phyloP scores from a whole-genome alignment of 108 stramenopile species.

The Nannochloropsis oceanica region DNA sequence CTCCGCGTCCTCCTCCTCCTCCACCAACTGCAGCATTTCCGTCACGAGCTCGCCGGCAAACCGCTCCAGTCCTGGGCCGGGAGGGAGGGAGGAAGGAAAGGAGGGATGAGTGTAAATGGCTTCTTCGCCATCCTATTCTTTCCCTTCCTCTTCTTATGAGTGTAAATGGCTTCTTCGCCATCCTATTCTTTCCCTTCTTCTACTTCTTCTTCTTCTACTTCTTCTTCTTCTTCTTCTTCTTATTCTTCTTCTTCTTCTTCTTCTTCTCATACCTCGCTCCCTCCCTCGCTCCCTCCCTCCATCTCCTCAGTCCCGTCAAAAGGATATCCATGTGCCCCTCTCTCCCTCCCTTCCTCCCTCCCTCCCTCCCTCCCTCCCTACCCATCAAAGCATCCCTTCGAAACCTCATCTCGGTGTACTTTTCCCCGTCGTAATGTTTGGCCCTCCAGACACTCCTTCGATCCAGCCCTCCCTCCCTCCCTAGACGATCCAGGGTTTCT shows the following conservation, averaged over 20 bases:
- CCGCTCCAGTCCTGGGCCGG: constrained; percentile 25
- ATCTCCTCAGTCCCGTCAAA: not conserved
- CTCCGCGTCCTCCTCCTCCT: constrained; percentile 17
- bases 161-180: not conserved
- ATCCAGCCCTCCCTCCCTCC: not conserved
- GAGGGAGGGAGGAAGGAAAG: not conserved
- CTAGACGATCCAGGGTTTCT: not conserved
- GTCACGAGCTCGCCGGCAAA: constrained; percentile 32
- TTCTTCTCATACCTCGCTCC: constrained; percentile 8
- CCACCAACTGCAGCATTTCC: constrained; percentile 28
- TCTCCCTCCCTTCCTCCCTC: not conserved
- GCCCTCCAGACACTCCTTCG: not conserved
- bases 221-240: constrained; percentile 5
- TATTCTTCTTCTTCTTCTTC: constrained; percentile 3
- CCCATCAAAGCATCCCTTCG: not conserved
- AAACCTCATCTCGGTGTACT: not conserved
- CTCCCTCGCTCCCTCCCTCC: not conserved
- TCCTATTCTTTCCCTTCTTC: constrained; percentile 8
- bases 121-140: not conserved
- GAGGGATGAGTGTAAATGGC: not conserved
- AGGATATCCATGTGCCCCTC: not conserved
- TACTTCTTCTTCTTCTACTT: not conserved
- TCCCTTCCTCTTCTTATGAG: constrained; percentile 6
- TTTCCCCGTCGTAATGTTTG: not conserved
- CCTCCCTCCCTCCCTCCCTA: not conserved